Percentiles rank a stretch among this genome's conserved stretches.
Conservation (phyloP, 2,329 filamentous ascomycete genomes). For the Colletotrichum echinochloae region DNA sequence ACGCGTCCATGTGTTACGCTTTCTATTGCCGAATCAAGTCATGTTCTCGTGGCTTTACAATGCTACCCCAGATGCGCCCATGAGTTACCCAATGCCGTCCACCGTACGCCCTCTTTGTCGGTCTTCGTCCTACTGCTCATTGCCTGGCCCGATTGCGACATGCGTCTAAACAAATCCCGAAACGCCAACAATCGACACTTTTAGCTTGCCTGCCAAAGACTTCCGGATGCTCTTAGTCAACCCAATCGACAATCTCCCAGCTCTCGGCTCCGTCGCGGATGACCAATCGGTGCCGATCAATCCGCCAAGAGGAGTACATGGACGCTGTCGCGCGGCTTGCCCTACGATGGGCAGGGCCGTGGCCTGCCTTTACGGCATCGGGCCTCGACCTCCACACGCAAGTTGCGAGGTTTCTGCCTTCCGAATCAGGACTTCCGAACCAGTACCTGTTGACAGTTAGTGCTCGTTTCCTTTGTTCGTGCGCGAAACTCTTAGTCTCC, state of each 20-base stretch:
- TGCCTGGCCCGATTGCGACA: constrained; percentile 32
- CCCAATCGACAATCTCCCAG: constrained; percentile 75
- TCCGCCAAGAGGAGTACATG: constrained; percentile 75
- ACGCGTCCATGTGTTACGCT: constrained; percentile 15
- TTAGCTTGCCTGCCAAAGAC: not conserved
- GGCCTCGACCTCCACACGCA: constrained; percentile 74
- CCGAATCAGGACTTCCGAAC: constrained; percentile 80
- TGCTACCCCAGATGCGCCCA: constrained; percentile 24
- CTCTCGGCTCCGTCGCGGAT: constrained; percentile 72
- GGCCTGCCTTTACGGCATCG: constrained; percentile 70
- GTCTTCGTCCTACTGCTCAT: constrained; percentile 28
- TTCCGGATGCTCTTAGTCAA: constrained; percentile 45
- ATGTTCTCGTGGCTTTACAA: constrained; percentile 20
- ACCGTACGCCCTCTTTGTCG: constrained; percentile 10
- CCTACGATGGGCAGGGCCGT: constrained; percentile 71
- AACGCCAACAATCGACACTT: constrained; percentile 29
- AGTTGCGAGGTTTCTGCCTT: constrained; percentile 84
- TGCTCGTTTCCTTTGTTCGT: not conserved
- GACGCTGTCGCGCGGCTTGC: constrained; percentile 74
- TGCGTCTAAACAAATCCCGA: constrained; percentile 12
- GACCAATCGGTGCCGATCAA: constrained; percentile 76
- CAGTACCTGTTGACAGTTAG: constrained; percentile 73
- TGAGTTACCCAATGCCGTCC: constrained; percentile 10
- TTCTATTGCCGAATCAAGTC: constrained; percentile 10
- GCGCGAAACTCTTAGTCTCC: constrained; percentile 45